phyloP scores from a whole-genome alignment of 345 rosid species.

The Gossypium australe region DNA sequence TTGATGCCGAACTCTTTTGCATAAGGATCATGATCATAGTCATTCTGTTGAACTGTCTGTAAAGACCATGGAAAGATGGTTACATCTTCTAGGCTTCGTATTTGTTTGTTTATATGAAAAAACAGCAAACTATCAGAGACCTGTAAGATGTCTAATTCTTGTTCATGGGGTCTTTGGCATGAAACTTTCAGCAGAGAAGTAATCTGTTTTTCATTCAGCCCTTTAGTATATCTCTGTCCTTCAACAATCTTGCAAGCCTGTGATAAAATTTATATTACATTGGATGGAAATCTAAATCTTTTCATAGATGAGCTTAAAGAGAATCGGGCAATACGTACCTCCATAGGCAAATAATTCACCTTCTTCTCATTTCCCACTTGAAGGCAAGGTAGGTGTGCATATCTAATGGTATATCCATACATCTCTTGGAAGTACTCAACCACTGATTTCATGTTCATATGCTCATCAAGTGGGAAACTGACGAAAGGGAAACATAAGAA shows the following conservation, averaged over 20 bases:
- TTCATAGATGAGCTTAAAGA: neutral
- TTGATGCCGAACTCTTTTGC: slow-evolving; percentile 39
- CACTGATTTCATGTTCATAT: slow-evolving; percentile 37
- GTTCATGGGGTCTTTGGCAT: slow-evolving; percentile 35
- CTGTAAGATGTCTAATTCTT: slow-evolving; percentile 33
- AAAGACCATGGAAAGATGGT: neutral
- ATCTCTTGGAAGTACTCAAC: slow-evolving; percentile 37
- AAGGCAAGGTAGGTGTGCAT: slow-evolving; percentile 39
- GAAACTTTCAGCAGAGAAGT: slow-evolving; percentile 34
- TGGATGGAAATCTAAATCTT: neutral
- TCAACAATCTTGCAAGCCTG: slow-evolving; percentile 42
- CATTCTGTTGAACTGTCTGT: slow-evolving; percentile 31
- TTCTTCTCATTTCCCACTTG: slow-evolving; percentile 36
- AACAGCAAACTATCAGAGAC: slow-evolving; percentile 12
- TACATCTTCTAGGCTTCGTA: neutral
- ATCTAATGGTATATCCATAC: slow-evolving; percentile 26
- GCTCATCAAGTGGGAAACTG: slow-evolving; percentile 42
- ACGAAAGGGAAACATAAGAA: neutral
- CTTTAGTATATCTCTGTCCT: slow-evolving; percentile 39
- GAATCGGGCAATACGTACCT: slow-evolving; percentile 18
- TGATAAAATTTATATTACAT: neutral
- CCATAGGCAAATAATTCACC: slow-evolving; percentile 41
- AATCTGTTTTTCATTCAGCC: slow-evolving; percentile 37
- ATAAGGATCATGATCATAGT: slow-evolving; percentile 25
- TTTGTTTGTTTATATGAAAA: neutral